phyloP scores from a whole-genome alignment of 495 filamentous ascomycete species.

The Umbilicaria muhlenbergii region DNA sequence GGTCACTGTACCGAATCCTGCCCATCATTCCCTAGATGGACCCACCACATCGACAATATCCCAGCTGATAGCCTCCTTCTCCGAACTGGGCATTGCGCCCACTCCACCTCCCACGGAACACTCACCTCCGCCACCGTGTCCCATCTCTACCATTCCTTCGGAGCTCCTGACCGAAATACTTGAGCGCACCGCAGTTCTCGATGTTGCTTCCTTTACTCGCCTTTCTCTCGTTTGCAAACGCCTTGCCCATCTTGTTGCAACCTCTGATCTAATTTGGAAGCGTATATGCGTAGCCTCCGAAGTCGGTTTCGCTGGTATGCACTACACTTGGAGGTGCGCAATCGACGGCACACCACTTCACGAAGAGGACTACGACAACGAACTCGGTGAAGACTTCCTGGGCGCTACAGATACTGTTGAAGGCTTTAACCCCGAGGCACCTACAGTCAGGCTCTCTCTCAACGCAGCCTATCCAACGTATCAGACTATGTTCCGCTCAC shows the following conservation, averaged over 20 bases:
- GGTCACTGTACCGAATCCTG: conserved; percentile 35
- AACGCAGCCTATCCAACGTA: conserved; percentile 19
- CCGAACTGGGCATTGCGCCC: conserved; percentile 45
- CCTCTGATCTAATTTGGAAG: conserved; percentile 84
- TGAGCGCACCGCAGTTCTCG: conserved; percentile 50
- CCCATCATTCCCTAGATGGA: conserved; percentile 43
- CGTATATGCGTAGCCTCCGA: conserved; percentile 51
- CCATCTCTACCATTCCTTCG: conserved; percentile 58
- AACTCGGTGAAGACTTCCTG: not conserved
- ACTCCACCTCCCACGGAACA: conserved; percentile 42
- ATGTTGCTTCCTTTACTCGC: conserved; percentile 66
- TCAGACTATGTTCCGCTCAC: conserved; percentile 56
- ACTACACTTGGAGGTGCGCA: conserved; percentile 56
- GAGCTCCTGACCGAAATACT: conserved; percentile 72
- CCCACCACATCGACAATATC: conserved; percentile 31
- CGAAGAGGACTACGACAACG: conserved; percentile 16
- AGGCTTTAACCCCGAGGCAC: too few species aligned
- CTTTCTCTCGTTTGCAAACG: conserved; percentile 72
- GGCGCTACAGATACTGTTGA: too few species aligned
- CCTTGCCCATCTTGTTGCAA: conserved; percentile 67
- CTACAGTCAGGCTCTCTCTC: not conserved
- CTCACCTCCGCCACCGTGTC: conserved; percentile 55
- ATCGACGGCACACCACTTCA: conserved; percentile 44
- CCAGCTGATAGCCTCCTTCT: conserved; percentile 64
- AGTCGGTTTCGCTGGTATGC: conserved; percentile 72